These are phyloP conservation scores for Wallacemonas rigidus DNA, from an alignment of 208 protist species.

Conservation along the genomic window DNA sequence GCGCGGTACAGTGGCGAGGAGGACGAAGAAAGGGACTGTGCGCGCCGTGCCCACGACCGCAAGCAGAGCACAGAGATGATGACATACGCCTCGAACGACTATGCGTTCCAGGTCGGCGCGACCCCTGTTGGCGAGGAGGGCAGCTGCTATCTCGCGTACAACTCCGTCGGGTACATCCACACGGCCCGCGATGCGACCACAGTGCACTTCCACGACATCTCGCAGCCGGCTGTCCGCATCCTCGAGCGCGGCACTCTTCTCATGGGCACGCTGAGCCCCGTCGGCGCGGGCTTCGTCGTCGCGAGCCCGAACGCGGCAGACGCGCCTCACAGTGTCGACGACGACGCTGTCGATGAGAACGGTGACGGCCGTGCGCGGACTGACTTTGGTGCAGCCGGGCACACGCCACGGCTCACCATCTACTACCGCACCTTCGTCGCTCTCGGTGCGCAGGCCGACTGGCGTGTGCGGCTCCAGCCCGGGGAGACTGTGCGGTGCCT, in stretches of 20 bases:
- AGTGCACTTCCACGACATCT: conserved; percentile 87
- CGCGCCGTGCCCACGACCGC: background rate
- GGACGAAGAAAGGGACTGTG: background rate
- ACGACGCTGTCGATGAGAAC: conserved; percentile 1
- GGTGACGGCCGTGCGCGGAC: conserved; percentile 30
- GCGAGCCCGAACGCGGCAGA: background rate
- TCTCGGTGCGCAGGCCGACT: conserved; percentile 81
- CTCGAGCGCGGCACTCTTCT: conserved; percentile 54
- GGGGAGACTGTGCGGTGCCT: conserved; percentile 85
- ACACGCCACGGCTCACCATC: conserved; percentile 52
- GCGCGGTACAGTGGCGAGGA: conserved; percentile 4
- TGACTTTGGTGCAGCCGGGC: conserved; percentile 28
- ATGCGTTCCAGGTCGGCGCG: conserved; percentile 82
- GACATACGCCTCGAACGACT: conserved; percentile 38
- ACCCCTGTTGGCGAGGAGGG: conserved; percentile 67
- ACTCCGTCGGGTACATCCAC: conserved; percentile 81
- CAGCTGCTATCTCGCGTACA: conserved; percentile 88
- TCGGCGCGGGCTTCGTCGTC: conserved; percentile 75
- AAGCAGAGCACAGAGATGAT: too few species aligned
- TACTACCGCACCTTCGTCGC: conserved; percentile 79
- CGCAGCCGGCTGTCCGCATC: conserved; percentile 63
- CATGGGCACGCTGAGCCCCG: conserved; percentile 79
- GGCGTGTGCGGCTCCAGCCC: conserved; percentile 61
- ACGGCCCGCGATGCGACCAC: conserved; percentile 53
- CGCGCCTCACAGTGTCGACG: background rate